Evolutionary conservation across 1,284 basidiomycete genomes (phyloP), one percentile per base, ranked within the genome.

Genomic region (Boletus sp.): DNA sequence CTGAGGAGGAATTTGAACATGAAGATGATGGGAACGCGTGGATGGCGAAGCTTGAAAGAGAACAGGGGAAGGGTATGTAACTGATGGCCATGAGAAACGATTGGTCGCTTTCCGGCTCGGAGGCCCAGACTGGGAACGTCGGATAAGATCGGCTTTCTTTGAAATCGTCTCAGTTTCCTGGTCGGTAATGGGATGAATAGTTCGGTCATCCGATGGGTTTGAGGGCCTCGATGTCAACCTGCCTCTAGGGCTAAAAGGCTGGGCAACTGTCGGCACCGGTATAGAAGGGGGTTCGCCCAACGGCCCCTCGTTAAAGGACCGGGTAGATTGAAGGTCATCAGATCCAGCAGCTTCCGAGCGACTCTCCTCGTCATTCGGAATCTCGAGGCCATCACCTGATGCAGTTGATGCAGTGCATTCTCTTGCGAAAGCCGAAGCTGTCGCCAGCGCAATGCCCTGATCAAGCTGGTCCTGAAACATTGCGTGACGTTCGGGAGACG

Each of bases 381-480:
- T 75, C 55, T 88, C 86, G 31, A 70, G 51, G 65, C 84, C 84
- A 60, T 82, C 84, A 59, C 80, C 82, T 7, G 85, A 84, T 5
- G 80, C 82, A 1, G 79, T 80, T 27, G 78, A 74, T 58, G 69
- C 65, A 55, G 82, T 79, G 20, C 67, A 74, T 60, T 83, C 80
- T 20, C 86, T 78, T 3, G 83, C 82, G 20, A 79, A 79, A 1
- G 79, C 81, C 1, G 84, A 78, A n/a, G 82, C 76, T 2, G 88
- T 91, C 9, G 88, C 89, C 15, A 91, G 73, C 42, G 83, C 82
- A 31, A 91, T 73, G 0, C 85, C 79, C 53, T 81, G 78, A 22
- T 82, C 88, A 13, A 91, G 77, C 54, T 84, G 78, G 60, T 78
- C 81, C 67, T 89, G 85, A 65, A 88, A 92, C 33, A 84, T 75